phyloP scores from a whole-genome alignment of 805 yeast genomes.

The Monosporozyma solicola region DNA sequence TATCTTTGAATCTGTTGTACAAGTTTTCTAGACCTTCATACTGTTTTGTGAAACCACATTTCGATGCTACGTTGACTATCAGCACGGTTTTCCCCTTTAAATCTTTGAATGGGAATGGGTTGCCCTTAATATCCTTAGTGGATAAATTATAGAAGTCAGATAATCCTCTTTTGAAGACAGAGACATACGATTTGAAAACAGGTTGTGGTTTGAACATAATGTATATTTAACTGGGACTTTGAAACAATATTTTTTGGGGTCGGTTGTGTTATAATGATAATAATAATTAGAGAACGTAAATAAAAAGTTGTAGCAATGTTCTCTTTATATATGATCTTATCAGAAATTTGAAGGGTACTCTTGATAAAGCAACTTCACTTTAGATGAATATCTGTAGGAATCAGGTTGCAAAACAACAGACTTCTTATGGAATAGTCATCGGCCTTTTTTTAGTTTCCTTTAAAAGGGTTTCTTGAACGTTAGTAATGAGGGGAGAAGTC shows the following conservation, averaged over 20 bases:
- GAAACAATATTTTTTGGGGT: no score
- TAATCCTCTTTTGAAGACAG: not conserved
- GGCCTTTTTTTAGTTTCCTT: not conserved
- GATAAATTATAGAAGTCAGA: slow-evolving; percentile 55
- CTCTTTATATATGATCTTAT: not conserved
- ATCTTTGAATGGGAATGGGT: slow-evolving; percentile 48
- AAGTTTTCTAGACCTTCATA: slow-evolving; percentile 61
- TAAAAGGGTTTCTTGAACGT: not conserved
- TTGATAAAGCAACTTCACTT: not conserved
- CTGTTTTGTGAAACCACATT: slow-evolving; percentile 72
- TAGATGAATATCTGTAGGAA: not conserved
- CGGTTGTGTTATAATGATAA: no score
- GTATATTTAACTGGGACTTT: not conserved
- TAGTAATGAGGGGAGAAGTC: not conserved
- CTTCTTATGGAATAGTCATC: not conserved
- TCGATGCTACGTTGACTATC: slow-evolving; percentile 81
- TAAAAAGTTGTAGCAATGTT: not conserved
- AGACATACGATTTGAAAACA: not conserved
- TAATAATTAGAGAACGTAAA: no score
- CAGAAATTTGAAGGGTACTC: not conserved
- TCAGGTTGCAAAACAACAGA: not conserved
- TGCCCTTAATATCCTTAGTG: slow-evolving; percentile 50
- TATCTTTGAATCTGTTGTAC: slow-evolving; percentile 51
- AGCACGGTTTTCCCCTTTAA: slow-evolving; percentile 73
- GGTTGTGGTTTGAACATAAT: not conserved